Evolutionary conservation across 345 rosid genomes (phyloP).

Genomic region (Firmiana major): DNA sequence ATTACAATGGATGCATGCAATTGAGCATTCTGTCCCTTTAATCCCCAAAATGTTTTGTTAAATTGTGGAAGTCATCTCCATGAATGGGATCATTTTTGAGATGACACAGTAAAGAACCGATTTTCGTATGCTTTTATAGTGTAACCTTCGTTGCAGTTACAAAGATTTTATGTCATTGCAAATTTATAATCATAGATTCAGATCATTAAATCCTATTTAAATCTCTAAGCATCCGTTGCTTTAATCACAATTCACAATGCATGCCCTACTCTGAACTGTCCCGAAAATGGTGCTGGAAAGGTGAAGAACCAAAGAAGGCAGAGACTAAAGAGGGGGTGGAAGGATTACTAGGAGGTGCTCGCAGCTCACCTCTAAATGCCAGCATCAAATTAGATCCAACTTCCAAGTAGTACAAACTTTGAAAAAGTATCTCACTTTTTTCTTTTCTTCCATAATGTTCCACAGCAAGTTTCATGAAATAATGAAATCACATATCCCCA

Average conservation of each 20-base stretch:
- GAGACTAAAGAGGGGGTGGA: neutral
- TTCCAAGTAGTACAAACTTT: neutral
- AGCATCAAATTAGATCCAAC: neutral
- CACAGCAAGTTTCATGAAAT: neutral
- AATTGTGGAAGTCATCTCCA: neutral
- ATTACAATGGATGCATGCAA: neutral
- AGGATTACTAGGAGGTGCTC: neutral
- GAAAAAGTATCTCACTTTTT: neutral
- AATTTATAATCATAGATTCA: too few relatives aligned
- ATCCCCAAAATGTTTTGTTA: neutral
- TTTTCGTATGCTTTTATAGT: neutral
- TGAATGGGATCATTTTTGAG: neutral
- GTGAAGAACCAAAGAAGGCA: neutral
- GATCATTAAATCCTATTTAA: neutral
- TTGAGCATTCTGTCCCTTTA: neutral
- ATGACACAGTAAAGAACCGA: neutral
- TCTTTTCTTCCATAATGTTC: too few relatives aligned
- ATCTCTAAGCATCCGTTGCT: neutral
- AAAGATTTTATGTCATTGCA: neutral
- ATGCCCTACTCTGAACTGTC: neutral
- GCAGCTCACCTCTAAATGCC: neutral
- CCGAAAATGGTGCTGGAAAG: neutral
- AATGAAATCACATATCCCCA: neutral
- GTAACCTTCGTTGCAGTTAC: neutral
- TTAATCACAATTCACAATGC: too few relatives aligned